phyloP scores from a whole-genome alignment of 257 asterid species.

The Mitragyna speciosa region DNA sequence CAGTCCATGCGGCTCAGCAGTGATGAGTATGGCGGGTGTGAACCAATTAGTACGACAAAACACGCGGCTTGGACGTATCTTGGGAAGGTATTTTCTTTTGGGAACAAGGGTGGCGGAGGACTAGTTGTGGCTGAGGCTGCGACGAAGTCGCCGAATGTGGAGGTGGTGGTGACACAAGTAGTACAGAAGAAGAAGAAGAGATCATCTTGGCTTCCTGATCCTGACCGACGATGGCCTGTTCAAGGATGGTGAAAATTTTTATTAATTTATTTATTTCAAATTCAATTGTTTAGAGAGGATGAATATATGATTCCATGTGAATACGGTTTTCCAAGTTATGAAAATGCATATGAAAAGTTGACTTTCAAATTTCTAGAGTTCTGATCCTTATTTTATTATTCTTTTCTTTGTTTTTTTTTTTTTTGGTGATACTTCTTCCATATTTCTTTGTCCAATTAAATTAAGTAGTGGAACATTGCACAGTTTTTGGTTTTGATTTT shows the following conservation, averaged over 20 bases:
- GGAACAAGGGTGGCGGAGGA: not conserved
- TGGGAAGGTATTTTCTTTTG: conserved; percentile 10
- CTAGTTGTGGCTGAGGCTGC: not conserved
- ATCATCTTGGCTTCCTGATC: conserved; percentile 31
- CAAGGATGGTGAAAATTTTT: conserved; percentile 22
- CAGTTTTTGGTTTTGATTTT: too few relatives aligned
- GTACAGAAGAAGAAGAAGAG: conserved; percentile 1
- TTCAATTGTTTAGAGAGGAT: too few relatives aligned
- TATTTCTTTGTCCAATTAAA: too few relatives aligned
- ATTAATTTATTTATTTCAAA: too few relatives aligned
- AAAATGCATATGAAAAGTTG: not conserved
- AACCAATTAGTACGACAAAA: not conserved
- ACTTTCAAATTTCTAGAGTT: not conserved
- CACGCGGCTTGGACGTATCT: conserved; percentile 1
- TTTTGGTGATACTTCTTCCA: too few relatives aligned
- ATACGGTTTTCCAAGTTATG: not conserved
- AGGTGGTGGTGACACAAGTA: not conserved
- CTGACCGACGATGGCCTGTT: conserved; percentile 29
- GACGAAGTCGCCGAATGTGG: not conserved
- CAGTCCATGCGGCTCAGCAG: conserved; percentile 3
- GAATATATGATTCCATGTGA: not conserved
- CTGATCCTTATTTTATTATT: too few relatives aligned
- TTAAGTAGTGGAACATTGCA: too few relatives aligned
- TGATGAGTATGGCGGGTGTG: not conserved
- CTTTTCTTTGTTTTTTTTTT: too few relatives aligned